Conservation (phyloP, 2,329 filamentous ascomycete genomes). For the Fusarium phyllophilum region DNA sequence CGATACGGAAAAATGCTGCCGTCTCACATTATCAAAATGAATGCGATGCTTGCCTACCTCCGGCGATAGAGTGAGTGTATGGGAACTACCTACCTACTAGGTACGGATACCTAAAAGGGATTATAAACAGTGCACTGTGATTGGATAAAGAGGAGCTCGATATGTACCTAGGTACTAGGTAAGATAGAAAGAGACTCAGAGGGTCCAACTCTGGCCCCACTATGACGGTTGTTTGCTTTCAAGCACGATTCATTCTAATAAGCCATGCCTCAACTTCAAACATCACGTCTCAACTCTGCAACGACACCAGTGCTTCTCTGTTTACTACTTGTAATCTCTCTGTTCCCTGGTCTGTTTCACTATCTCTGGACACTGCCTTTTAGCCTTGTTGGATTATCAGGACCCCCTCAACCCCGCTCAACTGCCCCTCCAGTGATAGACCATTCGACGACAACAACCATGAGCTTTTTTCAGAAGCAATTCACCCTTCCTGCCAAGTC, state of each 20-base stretch:
- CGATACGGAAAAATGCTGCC: not conserved
- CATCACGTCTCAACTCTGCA: conserved; percentile 49
- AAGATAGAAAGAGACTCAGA: conserved; percentile 9
- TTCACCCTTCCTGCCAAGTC: conserved; percentile 80
- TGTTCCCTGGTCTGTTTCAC: conserved; percentile 66
- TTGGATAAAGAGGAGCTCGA: conserved; percentile 22
- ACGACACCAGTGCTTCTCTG: conserved; percentile 57
- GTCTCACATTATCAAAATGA: not conserved
- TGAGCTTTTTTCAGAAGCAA: conserved; percentile 87
- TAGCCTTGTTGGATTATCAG: conserved; percentile 50
- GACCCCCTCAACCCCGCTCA: conserved; percentile 44
- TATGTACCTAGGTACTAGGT: not conserved
- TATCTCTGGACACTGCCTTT: conserved; percentile 62
- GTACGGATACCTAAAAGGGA: not conserved
- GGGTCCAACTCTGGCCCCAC: conserved; percentile 45
- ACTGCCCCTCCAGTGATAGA: conserved; percentile 41
- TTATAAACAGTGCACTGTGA: conserved; percentile 36
- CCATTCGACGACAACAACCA: conserved; percentile 48
- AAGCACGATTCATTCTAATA: conserved; percentile 25
- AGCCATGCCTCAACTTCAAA: conserved; percentile 58
- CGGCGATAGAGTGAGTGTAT: not conserved
- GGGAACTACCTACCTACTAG: not conserved
- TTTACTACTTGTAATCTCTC: conserved; percentile 58
- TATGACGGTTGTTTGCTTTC: conserved; percentile 27
- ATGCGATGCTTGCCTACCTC: not conserved